Conservation (phyloP, 345 rosid species). For the Hibiscus trionum region DNA sequence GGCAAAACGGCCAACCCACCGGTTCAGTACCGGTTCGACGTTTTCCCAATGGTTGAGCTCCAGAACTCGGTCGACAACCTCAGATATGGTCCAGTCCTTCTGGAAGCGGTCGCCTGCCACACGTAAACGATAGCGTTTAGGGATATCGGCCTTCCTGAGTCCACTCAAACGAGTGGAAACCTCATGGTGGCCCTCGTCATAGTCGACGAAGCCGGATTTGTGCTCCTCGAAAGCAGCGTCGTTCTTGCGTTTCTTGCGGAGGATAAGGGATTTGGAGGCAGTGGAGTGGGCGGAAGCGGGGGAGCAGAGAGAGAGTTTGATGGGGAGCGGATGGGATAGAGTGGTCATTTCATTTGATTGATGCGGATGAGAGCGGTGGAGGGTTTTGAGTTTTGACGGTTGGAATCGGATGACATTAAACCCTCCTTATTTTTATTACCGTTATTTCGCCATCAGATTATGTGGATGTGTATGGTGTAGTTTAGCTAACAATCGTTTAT, state of each 20-base stretch:
- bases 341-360: conserved; percentile 13
- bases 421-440: background rate
- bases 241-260: conserved; percentile 28
- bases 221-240: conserved; percentile 40
- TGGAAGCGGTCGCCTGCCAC: conserved; percentile 68
- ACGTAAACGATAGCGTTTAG: conserved; percentile 48
- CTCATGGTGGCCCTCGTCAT: conserved; percentile 62
- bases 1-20: conserved; percentile 84
- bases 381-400: background rate
- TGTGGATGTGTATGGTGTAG: too few species aligned
- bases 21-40: conserved; percentile 56
- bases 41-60: conserved; percentile 49
- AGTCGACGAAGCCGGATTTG: conserved; percentile 59
- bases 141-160: conserved; percentile 50
- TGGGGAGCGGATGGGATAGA: conserved; percentile 6
- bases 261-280: conserved; percentile 8
- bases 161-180: conserved; percentile 58
- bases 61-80: conserved; percentile 48
- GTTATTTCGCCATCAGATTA: background rate
- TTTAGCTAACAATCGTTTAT: too few species aligned
- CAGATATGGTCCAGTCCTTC: conserved; percentile 79
- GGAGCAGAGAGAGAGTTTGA: conserved; percentile 10
- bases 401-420: background rate
- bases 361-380: background rate
- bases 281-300: conserved; percentile 7